Conservation (phyloP, 495 filamentous ascomycete species). For the Xylaria longipes region DNA sequence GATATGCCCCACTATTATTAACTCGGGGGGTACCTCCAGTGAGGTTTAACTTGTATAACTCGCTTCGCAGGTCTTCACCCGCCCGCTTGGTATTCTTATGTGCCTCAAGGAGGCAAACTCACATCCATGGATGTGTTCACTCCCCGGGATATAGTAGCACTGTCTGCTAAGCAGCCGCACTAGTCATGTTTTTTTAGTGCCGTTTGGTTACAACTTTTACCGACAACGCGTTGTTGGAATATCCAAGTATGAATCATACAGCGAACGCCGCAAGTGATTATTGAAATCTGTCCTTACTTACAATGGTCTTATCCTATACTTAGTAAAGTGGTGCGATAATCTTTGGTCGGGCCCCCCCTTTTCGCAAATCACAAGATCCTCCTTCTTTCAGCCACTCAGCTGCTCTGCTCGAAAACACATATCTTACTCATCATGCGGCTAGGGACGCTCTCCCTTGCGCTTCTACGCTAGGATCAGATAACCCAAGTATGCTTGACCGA, state of each 20-base stretch:
- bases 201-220: background rate
- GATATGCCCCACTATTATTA: background rate
- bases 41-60: background rate
- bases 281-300: constrained; percentile 29
- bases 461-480: background rate
- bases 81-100: background rate
- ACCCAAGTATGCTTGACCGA: background rate
- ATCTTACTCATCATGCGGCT: constrained; percentile 28
- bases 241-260: background rate
- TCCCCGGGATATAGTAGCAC: background rate
- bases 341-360: constrained; percentile 14
- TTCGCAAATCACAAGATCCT: constrained; percentile 25
- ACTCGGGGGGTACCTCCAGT: background rate
- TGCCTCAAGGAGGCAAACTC: background rate
- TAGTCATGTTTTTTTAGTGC: background rate
- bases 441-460: constrained; percentile 8
- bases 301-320: constrained; percentile 5
- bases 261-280: background rate
- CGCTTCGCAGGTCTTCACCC: background rate
- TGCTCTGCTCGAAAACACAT: constrained; percentile 3
- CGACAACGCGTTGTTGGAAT: background rate
- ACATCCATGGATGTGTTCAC: background rate
- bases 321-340: constrained; percentile 18
- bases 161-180: background rate
- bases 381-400: constrained; percentile 19